A percentile compares a stretch with the other conserved stretches of the same genome.
Evolutionary conservation across 169 alveolate genomes (phyloP).

Genomic region (Amoebophrya sp.): DNA sequence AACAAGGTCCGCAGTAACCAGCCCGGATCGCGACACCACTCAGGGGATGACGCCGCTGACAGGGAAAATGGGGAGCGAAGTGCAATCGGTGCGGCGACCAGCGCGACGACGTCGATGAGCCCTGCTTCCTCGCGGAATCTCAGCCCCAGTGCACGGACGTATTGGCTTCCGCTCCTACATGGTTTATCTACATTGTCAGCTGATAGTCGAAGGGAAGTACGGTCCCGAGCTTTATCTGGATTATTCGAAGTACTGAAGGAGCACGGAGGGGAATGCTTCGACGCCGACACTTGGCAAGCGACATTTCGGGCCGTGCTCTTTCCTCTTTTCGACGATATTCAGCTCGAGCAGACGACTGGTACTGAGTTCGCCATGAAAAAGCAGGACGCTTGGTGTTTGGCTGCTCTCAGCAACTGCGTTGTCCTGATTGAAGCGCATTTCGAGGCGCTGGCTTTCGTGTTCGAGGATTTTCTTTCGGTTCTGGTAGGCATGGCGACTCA

Average conservation of each 20-base stretch:
- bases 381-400: neutral
- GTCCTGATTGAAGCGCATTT: neutral
- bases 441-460: neutral
- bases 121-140: too few species aligned
- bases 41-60: too few species aligned
- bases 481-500: neutral
- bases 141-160: too few species aligned
- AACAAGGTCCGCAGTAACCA: too few species aligned
- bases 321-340: slow-evolving; percentile 30
- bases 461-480: neutral
- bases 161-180: neutral
- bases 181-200: neutral
- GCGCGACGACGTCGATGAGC: too few species aligned
- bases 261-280: slow-evolving; percentile 27
- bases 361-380: too few species aligned
- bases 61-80: too few species aligned
- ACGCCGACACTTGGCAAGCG: slow-evolving; percentile 17
- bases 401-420: neutral
- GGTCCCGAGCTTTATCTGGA: neutral
- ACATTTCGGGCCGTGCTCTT: slow-evolving; percentile 27
- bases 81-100: too few species aligned
- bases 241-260: slow-evolving; percentile 10
- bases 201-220: slow-evolving; percentile 33
- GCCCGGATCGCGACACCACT: too few species aligned
- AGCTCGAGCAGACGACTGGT: neutral